phyloP scores from a whole-genome alignment of 78 protist species.

The Dictyostelium capitatum region DNA sequence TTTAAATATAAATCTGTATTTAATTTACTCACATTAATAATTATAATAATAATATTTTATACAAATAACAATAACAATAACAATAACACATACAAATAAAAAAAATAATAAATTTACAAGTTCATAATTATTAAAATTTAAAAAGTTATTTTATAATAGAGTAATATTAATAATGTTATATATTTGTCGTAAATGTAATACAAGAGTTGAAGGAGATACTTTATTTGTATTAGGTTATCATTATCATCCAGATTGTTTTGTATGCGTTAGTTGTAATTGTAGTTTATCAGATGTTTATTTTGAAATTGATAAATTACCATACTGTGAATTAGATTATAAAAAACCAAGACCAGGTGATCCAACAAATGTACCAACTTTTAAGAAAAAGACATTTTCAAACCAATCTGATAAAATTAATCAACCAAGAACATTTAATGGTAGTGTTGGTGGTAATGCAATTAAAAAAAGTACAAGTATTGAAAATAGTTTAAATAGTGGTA shows the following conservation, averaged over 20 bases:
- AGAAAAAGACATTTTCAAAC: conserved; percentile 16
- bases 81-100: neutral
- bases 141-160: neutral
- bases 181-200: conserved; percentile 62
- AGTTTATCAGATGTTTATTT: conserved; percentile 35
- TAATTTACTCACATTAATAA: no score
- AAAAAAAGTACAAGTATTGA: neutral
- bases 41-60: no score
- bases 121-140: neutral
- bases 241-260: conserved; percentile 56
- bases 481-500: neutral
- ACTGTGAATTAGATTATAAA: conserved; percentile 67
- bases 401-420: neutral
- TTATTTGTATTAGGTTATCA: conserved; percentile 60
- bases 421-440: neutral
- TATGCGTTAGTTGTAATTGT: conserved; percentile 36
- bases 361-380: neutral
- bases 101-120: neutral
- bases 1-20: no score
- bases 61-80: no score
- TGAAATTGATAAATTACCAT: conserved; percentile 65
- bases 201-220: conserved; percentile 46
- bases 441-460: neutral
- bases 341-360: conserved; percentile 55
- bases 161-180: neutral